Evolutionary conservation across 805 yeast genomes (phyloP), one percentile per base, ranked within the genome.

Genomic region (Schwanniomyces occidentalis): DNA sequence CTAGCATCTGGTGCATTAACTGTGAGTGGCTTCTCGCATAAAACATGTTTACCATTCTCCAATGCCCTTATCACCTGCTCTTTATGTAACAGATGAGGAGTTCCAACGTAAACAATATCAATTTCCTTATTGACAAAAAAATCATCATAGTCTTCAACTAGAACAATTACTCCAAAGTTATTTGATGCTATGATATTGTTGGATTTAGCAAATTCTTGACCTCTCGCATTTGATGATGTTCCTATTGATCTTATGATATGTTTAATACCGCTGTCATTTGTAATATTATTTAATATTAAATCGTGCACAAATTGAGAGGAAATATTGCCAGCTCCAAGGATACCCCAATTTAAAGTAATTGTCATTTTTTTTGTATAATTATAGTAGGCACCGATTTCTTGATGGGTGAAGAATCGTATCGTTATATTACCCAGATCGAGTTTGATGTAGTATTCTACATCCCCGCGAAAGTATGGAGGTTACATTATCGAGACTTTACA

Each of bases 1-100:
- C 55, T 44, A 5, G 76, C 64, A 36, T 77, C 78, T 14, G 52
- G 52, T 3, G 54, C 56, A 41, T 74, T 76, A 32, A 77, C 65
- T 2, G 78, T 69, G 44, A 75, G 56, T 6, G 82, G 78, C 49
- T 77, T 77, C 41, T 77, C 82, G 46, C 78, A 71, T 30, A 77
- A 56, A 14, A 76, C 78, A 48, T 75, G 73, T 40, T 73, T 71
- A 15, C 69, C 74, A 27, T 65, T 58, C 13, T 59, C 49, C 34
- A 76, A 54, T 6, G 77, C 73, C 28, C 52, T 43, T 33, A 65
- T 49, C 6, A 69, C 69, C 39, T 68, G 71, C 27, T 69, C 72
- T 34, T 68, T 63, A 51, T 77, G 82, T 46, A 65, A 58, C 10
- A 65, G 56, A 56, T 77, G 81, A 3, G 82, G 82, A 7, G 78